Base-by-base conservation (phyloP, 495 filamentous ascomycete genomes). In the Aspergillus conjunctus region DNA sequence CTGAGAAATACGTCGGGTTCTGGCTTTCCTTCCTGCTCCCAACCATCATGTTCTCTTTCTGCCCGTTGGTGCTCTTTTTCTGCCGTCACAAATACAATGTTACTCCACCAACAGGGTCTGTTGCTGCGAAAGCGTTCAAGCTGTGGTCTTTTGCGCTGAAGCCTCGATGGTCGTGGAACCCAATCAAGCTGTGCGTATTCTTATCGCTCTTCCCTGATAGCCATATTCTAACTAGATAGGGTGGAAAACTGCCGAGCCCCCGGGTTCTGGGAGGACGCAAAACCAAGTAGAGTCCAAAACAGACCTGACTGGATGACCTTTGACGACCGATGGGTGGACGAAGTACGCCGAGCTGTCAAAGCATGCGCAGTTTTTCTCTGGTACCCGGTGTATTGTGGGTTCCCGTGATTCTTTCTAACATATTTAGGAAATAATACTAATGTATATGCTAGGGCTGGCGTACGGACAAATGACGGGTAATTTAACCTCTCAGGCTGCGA, bases 1-100 rank as follows among this genome's bases (percentile, higher is more conserved):
- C 83, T 7, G 88, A 90, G 73, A 85, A 88, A 62, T 89, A 89
- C 57, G 86, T 91, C 55, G 88, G 89, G 32, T 92, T 90, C 75
- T 92, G 83, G 80, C 81, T 91, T n/a, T 78, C 87, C 1, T 91
- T 72, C 66, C 73, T 82, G 7, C 76, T 90, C 15, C 87, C 87
- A 6, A 88, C 86, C 11, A 64, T 77, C 30, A 68, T 84, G 68
- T 81, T 91, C 66, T 70, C 78, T 51, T 62, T 86, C 61, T 86
- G 83, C 63, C 87, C 87, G 1, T 11, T 83, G 2, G 79, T 91
- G 31, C 72, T 92, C 67, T 79, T 77, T 55, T 72, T 77, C 63
- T 85, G 85, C 58, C 81, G 81, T 51, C 81, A 84, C 37, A 80
- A 79, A 52, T 91, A 92, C 68, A 66, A 73, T 22, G 77, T 74